phyloP scores from a whole-genome alignment of 75 land plant species.

The Azolla pinnata region DNA sequence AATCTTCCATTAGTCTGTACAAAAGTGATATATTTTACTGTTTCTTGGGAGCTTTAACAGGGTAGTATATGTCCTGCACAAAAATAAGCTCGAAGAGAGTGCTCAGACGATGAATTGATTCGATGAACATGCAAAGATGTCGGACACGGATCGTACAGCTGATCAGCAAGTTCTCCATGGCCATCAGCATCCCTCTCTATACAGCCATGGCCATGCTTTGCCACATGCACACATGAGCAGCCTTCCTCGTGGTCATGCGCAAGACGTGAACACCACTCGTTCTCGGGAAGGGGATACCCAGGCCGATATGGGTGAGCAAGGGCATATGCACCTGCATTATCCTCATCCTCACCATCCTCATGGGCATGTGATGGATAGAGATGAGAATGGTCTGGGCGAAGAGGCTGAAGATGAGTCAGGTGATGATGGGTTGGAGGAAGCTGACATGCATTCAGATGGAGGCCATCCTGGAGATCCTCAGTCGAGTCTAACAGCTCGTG shows the following conservation, averaged over 20 bases:
- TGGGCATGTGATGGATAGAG: slow-evolving; percentile 11
- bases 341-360: slow-evolving; percentile 15
- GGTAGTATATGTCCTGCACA: background rate
- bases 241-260: slow-evolving; percentile 16
- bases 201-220: slow-evolving; percentile 12
- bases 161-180: slow-evolving; percentile 17
- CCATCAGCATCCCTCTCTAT: slow-evolving; percentile 10
- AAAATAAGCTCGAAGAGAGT: background rate
- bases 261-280: background rate
- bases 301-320: slow-evolving; percentile 17
- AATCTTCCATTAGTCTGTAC: background rate
- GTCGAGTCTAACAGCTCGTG: slow-evolving; percentile 13
- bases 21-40: background rate
- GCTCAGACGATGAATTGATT: background rate
- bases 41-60: background rate
- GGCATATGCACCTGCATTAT: slow-evolving; percentile 11
- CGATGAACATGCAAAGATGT: slow-evolving; percentile 5
- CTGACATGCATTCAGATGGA: slow-evolving; percentile 38
- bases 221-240: slow-evolving; percentile 8
- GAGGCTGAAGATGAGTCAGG: slow-evolving; percentile 30
- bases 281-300: slow-evolving; percentile 2
- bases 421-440: slow-evolving; percentile 36
- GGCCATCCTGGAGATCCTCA: slow-evolving; percentile 26
- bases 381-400: slow-evolving; percentile 24
- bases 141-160: slow-evolving; percentile 18